Conservation (phyloP, 2,329 filamentous ascomycete species). For the Trichoderma atroviride region DNA sequence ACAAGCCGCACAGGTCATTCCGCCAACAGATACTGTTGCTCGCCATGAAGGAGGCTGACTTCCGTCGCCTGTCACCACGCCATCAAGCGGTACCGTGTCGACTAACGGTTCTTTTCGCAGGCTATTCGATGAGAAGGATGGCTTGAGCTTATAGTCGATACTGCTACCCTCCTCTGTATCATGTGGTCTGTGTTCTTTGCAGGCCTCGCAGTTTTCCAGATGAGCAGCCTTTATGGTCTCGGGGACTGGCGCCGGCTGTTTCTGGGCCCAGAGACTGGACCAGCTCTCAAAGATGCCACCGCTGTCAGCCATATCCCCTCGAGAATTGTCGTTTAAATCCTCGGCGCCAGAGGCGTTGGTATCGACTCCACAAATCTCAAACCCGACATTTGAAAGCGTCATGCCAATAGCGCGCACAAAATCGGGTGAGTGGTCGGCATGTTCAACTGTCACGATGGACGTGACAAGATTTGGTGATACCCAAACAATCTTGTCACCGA, state of each 20-base stretch:
- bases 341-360: slow-evolving; percentile 40
- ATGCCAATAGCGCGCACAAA: slow-evolving; percentile 48
- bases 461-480: slow-evolving; percentile 73
- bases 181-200: slow-evolving; percentile 33
- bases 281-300: slow-evolving; percentile 36
- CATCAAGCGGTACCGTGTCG: slow-evolving; percentile 16
- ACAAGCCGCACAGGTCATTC: slow-evolving; percentile 76
- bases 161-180: background rate
- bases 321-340: slow-evolving; percentile 34
- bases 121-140: slow-evolving; percentile 7
- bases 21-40: slow-evolving; percentile 62
- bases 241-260: slow-evolving; percentile 33
- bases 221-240: slow-evolving; percentile 38
- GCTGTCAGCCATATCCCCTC: slow-evolving; percentile 30
- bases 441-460: slow-evolving; percentile 66
- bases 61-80: slow-evolving; percentile 28
- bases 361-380: slow-evolving; percentile 58
- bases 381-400: slow-evolving; percentile 59
- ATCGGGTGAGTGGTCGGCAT: slow-evolving; percentile 48
- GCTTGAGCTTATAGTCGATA: slow-evolving; percentile 8
- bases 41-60: slow-evolving; percentile 43
- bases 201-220: slow-evolving; percentile 45
- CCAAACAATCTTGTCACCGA: slow-evolving; percentile 52
- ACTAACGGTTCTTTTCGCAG: background rate
- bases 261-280: slow-evolving; percentile 38